Evolutionary conservation across 2,329 filamentous ascomycete genomes (phyloP).

Genomic region (Alternaria triticina): DNA sequence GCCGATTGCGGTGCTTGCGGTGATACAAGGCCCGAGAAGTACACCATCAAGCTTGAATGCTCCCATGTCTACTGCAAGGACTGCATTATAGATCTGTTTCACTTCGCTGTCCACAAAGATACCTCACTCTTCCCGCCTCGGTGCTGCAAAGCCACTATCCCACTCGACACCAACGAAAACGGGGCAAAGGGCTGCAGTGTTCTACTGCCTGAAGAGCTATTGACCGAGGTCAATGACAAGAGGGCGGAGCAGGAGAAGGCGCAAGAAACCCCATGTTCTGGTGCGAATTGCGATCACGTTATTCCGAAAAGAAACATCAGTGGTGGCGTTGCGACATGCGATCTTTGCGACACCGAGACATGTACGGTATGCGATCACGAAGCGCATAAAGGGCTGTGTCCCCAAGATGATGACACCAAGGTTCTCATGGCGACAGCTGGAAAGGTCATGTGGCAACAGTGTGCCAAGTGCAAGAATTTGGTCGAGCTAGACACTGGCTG

Average conservation of each 20-base stretch:
- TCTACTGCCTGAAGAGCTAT: background rate
- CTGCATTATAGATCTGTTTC: background rate
- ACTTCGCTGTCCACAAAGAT: slow-evolving; percentile 1
- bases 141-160: slow-evolving; percentile 29
- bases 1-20: background rate
- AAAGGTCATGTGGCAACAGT: slow-evolving; percentile 26
- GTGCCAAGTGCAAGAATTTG: slow-evolving; percentile 23
- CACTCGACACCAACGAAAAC: slow-evolving; percentile 16
- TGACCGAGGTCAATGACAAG: background rate
- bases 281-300: background rate
- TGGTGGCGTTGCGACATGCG: background rate
- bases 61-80: background rate
- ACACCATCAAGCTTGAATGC: background rate
- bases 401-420: slow-evolving; percentile 27
- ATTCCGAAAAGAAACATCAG: background rate
- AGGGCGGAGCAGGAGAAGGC: background rate
- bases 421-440: slow-evolving; percentile 17
- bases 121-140: slow-evolving; percentile 33
- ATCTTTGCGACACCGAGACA: background rate
- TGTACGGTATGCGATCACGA: background rate
- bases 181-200: slow-evolving; percentile 14
- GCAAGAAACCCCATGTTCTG: background rate
- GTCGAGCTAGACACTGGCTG: slow-evolving; percentile 26
- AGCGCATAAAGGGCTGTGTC: background rate
- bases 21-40: background rate